Percentiles rank a stretch among this genome's conserved stretches.
These are phyloP conservation scores for Chaetomium fimeti DNA, from an alignment of 495 filamentous ascomycete species.

Conservation along the genomic window DNA sequence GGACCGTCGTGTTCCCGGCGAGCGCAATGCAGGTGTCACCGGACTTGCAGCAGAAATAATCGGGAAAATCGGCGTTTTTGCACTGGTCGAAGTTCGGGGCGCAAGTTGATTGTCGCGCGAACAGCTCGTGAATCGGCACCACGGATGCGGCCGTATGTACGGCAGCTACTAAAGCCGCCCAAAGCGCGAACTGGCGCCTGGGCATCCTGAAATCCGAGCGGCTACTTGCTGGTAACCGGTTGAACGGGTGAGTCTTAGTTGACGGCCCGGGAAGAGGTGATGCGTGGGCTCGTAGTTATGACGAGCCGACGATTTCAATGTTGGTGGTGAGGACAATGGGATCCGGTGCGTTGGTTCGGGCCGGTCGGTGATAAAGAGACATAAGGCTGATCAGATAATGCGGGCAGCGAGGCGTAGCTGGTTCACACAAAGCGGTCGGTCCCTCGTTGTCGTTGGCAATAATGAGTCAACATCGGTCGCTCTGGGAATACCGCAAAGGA, in stretches of 20 bases:
- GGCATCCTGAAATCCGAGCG: constrained; percentile 21
- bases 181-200: constrained; percentile 22
- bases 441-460: constrained; percentile 10
- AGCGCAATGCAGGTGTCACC: constrained; percentile 62
- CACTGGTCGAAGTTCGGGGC: constrained; percentile 48
- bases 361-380: constrained; percentile 7
- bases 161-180: constrained; percentile 35
- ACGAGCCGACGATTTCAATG: too few relatives aligned
- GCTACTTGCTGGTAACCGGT: neutral
- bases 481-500: constrained; percentile 8
- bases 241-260: neutral
- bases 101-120: constrained; percentile 38
- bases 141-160: constrained; percentile 34
- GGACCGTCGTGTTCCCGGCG: constrained; percentile 63
- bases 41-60: constrained; percentile 72
- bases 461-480: constrained; percentile 6
- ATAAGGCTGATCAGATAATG: neutral
- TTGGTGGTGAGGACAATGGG: constrained; percentile 11
- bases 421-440: constrained; percentile 12
- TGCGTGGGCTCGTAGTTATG: neutral
- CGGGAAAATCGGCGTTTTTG: constrained; percentile 54
- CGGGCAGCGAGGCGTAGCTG: neutral
- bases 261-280: neutral
- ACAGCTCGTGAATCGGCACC: constrained; percentile 33
- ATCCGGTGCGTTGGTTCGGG: constrained; percentile 3